Evolutionary conservation across 305 asterid species (phyloP).

Genomic region (Ilex paraguariensis): DNA sequence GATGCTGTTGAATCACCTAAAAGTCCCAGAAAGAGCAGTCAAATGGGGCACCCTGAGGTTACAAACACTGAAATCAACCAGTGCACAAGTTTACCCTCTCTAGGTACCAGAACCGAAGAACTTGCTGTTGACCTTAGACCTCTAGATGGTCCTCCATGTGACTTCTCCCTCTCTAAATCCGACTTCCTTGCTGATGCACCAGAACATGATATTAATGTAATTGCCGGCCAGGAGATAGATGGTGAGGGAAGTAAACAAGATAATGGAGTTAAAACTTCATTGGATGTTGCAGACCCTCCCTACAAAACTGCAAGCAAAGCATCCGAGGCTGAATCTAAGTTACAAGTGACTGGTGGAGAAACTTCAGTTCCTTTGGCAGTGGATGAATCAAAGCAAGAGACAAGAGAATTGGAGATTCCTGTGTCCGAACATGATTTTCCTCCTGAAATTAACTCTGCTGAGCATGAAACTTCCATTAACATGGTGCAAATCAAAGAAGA

Average conservation of each 20-base stretch:
- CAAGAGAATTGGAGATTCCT: constrained; percentile 19
- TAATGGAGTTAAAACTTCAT: constrained; percentile 4
- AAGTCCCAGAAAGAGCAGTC: constrained; percentile 19
- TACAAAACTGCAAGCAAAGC: constrained; percentile 3
- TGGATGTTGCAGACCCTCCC: constrained; percentile 4
- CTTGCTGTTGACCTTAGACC: constrained; percentile 21
- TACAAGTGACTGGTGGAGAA: constrained; percentile 15
- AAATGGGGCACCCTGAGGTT: constrained; percentile 15
- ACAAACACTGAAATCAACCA: constrained; percentile 20
- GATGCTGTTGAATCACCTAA: constrained; percentile 21
- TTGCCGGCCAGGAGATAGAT: constrained; percentile 8
- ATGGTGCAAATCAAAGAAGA: constrained; percentile 19
- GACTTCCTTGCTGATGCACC: constrained; percentile 16
- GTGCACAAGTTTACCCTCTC: constrained; percentile 16
- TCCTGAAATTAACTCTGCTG: constrained; percentile 21
- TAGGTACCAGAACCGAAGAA: constrained; percentile 19
- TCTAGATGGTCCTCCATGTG: constrained; percentile 17
- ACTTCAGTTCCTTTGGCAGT: constrained; percentile 9
- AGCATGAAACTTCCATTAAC: constrained; percentile 15
- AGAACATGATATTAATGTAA: constrained; percentile 6
- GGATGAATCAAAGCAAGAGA: constrained; percentile 18
- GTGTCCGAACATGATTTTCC: constrained; percentile 23
- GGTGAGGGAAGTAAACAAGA: constrained; percentile 22
- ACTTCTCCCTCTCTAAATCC: constrained; percentile 9
- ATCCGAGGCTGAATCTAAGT: constrained; percentile 9